Conservation (phyloP, 2,329 filamentous ascomycete species). For the Rutstroemia sp. region DNA sequence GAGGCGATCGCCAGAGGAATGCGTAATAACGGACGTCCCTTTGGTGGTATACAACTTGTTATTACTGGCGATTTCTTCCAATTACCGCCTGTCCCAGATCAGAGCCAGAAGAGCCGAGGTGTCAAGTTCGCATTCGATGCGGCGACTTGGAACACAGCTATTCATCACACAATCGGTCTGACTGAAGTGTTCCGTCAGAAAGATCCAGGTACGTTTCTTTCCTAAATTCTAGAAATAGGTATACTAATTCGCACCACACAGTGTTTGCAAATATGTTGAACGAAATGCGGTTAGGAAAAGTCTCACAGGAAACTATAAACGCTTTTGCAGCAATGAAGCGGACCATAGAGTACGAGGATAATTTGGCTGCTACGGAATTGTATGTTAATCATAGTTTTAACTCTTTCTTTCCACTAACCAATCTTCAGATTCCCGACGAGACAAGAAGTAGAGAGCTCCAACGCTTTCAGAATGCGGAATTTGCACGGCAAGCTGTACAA, state of each 20-base stretch:
- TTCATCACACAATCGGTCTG: constrained; percentile 90
- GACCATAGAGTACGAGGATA: constrained; percentile 64
- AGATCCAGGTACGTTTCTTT: constrained; percentile 51
- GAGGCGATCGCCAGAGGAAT: constrained; percentile 79
- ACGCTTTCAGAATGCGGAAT: constrained; percentile 62
- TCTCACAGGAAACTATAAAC: constrained; percentile 67
- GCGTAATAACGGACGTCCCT: constrained; percentile 84
- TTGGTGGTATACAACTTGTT: constrained; percentile 91
- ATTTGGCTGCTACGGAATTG: constrained; percentile 77
- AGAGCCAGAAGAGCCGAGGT: constrained; percentile 44
- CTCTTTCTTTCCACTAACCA: neutral
- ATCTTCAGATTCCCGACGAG: constrained; percentile 70
- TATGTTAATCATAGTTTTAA: constrained; percentile 32
- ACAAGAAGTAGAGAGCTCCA: constrained; percentile 81
- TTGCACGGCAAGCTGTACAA: constrained; percentile 60
- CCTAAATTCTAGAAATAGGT: neutral
- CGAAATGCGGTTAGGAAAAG: constrained; percentile 86
- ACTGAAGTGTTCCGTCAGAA: constrained; percentile 96
- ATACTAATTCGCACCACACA: constrained; percentile 29
- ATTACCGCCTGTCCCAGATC: constrained; percentile 84
- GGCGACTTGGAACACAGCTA: constrained; percentile 82
- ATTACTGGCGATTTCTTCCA: constrained; percentile 99
- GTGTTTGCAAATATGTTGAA: constrained; percentile 94
- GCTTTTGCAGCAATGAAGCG: constrained; percentile 70
- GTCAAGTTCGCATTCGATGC: constrained; percentile 92